Evolutionary conservation across 139 green algal species (phyloP).

Genomic region (Volvox reticuliferus): DNA sequence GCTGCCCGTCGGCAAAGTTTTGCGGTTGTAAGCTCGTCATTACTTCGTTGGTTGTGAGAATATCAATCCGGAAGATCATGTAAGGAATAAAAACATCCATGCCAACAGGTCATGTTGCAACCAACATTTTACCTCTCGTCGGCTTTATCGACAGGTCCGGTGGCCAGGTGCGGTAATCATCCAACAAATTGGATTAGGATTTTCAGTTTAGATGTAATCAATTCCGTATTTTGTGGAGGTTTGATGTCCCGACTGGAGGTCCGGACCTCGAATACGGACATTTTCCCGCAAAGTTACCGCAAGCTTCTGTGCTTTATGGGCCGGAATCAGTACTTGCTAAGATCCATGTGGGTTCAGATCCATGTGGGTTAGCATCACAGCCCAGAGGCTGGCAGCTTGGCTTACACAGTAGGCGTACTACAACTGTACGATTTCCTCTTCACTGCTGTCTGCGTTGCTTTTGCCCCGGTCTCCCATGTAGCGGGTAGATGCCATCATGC

Average conservation of each 20-base stretch:
- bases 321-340: background rate
- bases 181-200: too few species aligned
- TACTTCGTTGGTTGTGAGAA: background rate
- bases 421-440: background rate
- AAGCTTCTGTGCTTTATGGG: background rate
- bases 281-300: background rate
- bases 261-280: background rate
- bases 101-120: background rate
- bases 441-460: background rate
- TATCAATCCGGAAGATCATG: background rate
- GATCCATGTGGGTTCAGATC: background rate
- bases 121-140: conserved; percentile 40
- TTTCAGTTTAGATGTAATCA: too few species aligned
- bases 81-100: too few species aligned
- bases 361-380: background rate
- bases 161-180: conserved; percentile 34
- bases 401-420: too few species aligned
- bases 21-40: background rate
- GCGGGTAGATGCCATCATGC: conserved; percentile 41
- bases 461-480: background rate
- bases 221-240: too few species aligned
- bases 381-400: too few species aligned
- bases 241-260: background rate
- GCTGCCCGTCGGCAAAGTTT: background rate
- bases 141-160: conserved; percentile 38